Base-by-base conservation (phyloP, 2,329 filamentous ascomycete genomes). In the Raffaelea ambrosiae region DNA sequence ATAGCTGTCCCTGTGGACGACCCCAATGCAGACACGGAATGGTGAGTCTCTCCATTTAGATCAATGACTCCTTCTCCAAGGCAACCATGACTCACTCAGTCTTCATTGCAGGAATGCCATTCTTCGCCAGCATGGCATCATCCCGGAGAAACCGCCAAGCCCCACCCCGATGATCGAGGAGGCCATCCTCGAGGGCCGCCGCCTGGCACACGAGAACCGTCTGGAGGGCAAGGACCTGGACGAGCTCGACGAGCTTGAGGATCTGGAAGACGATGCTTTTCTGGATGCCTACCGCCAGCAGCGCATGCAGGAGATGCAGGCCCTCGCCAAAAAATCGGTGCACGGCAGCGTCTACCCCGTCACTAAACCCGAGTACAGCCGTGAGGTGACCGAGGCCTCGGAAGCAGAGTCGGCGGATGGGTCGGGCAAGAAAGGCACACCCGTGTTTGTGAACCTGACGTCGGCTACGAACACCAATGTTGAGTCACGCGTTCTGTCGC, bases 1-100 rank as follows among this genome's bases (percentile, higher is more conserved):
- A 81, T 84, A 56, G 74, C 74, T 59, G 93, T 98, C 51, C 89
- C 90, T 40, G 85, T 98, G 56, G 88, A 95, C 63, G 84, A 97
- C 63, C 91, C 91, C 29, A 95, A 97, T 62, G 93, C 89, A 53
- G 93, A 98, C 64, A 98, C 93, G 54, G 93, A 98, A 83, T 98
- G 93, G 93, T 90, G 71, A 48, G 39, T 9, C 39, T 20, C 20
- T 41, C 8, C 39, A 21, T 41, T 41, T 14, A n/a, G 7, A 7
- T 22, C 19, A 13, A 33, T 40, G 29, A 43, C n/a, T n/a, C n/a
- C n/a, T n/a, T n/a, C n/a, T n/a, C n/a, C n/a, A n/a, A n/a, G n/a
- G n/a, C 29, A 16, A 7, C 5, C 19, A 16, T 23, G 41, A 22
- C 11, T 19, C 23, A 18, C 23, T 31, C 13, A 2, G 14, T 33